Evolutionary conservation across 2,329 filamentous ascomycete species (phyloP).

Genomic region (Colletotrichum filicis): DNA sequence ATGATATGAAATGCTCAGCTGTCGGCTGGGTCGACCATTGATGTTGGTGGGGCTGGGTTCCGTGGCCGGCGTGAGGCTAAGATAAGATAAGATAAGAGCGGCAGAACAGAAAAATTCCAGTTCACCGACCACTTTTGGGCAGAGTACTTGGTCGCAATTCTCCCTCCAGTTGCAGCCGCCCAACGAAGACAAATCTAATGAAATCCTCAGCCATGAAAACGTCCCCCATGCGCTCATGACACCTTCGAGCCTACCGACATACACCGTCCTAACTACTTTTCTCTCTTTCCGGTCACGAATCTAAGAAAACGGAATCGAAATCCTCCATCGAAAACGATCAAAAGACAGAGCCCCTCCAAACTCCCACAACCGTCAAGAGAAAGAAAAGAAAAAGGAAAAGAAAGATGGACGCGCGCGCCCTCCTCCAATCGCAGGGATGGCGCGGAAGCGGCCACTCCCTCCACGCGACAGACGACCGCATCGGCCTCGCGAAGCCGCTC

Average conservation of each 20-base stretch:
- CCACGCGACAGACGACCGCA: conserved; percentile 76
- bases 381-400: not conserved
- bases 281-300: not conserved
- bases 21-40: not conserved
- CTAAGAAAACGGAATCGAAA: not conserved
- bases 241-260: not conserved
- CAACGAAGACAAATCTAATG: not conserved
- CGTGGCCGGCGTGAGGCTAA: not conserved
- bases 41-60: conserved; percentile 5
- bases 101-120: conserved; percentile 26
- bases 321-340: not conserved
- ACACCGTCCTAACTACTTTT: not conserved
- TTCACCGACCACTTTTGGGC: conserved; percentile 4
- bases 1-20: not conserved
- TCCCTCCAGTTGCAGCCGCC: not conserved
- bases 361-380: not conserved
- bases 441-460: conserved; percentile 88
- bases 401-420: conserved; percentile 83
- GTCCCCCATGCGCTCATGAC: not conserved
- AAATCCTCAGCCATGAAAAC: not conserved
- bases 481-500: conserved; percentile 85
- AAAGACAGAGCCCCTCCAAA: not conserved
- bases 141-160: not conserved
- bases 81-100: conserved; percentile 33
- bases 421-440: conserved; percentile 90